Evolutionary conservation across 331 rosid species (phyloP).

Genomic region (Rosa hybrid): DNA sequence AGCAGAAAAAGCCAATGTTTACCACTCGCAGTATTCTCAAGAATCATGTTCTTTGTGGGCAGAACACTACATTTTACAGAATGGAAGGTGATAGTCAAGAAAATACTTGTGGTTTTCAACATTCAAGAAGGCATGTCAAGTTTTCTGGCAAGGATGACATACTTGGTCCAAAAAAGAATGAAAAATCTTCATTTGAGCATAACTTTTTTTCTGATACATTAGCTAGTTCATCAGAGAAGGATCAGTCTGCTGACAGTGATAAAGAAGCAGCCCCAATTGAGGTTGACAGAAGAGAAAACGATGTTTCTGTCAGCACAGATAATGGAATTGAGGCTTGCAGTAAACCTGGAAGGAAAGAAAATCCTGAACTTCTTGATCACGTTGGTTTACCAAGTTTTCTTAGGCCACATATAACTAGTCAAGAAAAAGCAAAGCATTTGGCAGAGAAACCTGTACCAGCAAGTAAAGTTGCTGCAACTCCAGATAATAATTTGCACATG

Average conservation of each 20-base stretch:
- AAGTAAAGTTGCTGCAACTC: conserved; percentile 35
- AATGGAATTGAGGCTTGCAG: conserved; percentile 42
- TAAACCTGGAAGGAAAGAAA: conserved; percentile 49
- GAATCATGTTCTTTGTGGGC: conserved; percentile 43
- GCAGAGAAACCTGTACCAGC: conserved; percentile 44
- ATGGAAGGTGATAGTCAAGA: conserved; percentile 40
- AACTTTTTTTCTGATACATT: conserved; percentile 43
- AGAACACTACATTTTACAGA: conserved; percentile 37
- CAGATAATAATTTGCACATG: conserved; percentile 34
- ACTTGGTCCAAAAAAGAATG: conserved; percentile 43
- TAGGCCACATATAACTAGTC: conserved; percentile 43
- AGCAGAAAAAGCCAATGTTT: conserved; percentile 41
- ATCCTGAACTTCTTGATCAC: conserved; percentile 41
- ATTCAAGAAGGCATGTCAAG: conserved; percentile 49
- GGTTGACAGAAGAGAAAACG: conserved; percentile 29
- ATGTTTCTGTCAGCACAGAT: conserved; percentile 30
- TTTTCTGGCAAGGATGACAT: conserved; percentile 54
- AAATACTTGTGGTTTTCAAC: conserved; percentile 36
- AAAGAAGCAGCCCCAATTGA: conserved; percentile 50
- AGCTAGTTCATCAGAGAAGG: conserved; percentile 48
- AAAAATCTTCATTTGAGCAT: conserved; percentile 36
- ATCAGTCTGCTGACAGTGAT: conserved; percentile 45
- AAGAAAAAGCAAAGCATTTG: conserved; percentile 36
- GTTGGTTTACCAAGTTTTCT: conserved; percentile 33
- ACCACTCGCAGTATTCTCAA: conserved; percentile 58